Percentiles rank a stretch among this genome's conserved stretches.
phyloP scores from a whole-genome alignment of 495 filamentous ascomycete species.

The Rusavskia elegans region DNA sequence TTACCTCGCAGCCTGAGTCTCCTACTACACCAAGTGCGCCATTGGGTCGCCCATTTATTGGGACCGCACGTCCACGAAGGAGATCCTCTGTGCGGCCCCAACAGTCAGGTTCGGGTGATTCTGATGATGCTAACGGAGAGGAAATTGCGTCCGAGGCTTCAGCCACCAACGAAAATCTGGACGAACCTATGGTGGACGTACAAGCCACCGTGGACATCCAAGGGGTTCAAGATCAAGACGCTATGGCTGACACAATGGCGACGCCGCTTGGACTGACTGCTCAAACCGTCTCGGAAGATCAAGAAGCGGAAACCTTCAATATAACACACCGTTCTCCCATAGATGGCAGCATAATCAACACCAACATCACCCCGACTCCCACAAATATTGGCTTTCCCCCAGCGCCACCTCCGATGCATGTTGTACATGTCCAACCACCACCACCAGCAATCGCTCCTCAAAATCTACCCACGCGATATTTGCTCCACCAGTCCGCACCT shows the following conservation, averaged over 20 bases:
- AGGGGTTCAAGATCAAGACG: slow-evolving; percentile 56
- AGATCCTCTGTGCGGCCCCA: slow-evolving; percentile 79
- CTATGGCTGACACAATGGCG: slow-evolving; percentile 62
- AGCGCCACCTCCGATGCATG: slow-evolving; percentile 48
- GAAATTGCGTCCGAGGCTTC: slow-evolving; percentile 45
- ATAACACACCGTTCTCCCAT: slow-evolving; percentile 82
- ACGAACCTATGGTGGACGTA: slow-evolving; percentile 61
- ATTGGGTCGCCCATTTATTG: slow-evolving; percentile 34
- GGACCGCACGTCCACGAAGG: slow-evolving; percentile 26
- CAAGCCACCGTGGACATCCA: slow-evolving; percentile 65
- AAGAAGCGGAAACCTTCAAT: slow-evolving; percentile 81
- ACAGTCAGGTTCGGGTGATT: slow-evolving; percentile 70
- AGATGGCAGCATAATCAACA: slow-evolving; percentile 75
- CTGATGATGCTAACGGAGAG: slow-evolving; percentile 73
- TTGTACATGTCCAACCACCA: slow-evolving; percentile 42
- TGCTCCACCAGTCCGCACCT: slow-evolving; percentile 51
- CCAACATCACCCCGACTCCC: slow-evolving; percentile 36
- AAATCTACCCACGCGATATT: slow-evolving; percentile 56
- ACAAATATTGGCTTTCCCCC: slow-evolving; percentile 61
- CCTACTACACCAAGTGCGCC: slow-evolving; percentile 79
- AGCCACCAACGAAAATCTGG: slow-evolving; percentile 43
- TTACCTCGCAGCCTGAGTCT: slow-evolving; percentile 80
- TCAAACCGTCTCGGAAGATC: slow-evolving; percentile 64
- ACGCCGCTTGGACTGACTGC: slow-evolving; percentile 59
- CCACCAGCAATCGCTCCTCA: slow-evolving; percentile 42